phyloP scores from a whole-genome alignment of 768 basidiomycete species.

The Tylopilus vinaceipallidus region DNA sequence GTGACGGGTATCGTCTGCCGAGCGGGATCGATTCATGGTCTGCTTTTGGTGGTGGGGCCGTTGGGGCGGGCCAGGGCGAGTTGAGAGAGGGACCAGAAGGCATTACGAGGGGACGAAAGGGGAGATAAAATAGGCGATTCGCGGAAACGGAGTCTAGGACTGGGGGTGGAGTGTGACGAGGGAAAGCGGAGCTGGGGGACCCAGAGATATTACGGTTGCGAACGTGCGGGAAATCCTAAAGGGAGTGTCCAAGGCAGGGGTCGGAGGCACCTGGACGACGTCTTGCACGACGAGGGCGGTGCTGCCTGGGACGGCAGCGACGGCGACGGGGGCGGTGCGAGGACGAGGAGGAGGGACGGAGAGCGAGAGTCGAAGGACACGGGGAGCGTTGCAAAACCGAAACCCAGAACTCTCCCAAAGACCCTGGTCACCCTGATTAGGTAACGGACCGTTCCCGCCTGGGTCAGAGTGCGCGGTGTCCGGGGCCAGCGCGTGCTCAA shows the following conservation, averaged over 20 bases:
- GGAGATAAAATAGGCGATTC: slow-evolving; percentile 22
- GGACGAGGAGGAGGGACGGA: slow-evolving; percentile 30
- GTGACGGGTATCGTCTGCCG: slow-evolving; percentile 31
- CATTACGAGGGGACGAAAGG: slow-evolving; percentile 35
- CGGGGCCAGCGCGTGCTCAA: slow-evolving; percentile 1
- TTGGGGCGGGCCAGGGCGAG: slow-evolving; percentile 46
- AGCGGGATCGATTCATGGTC: slow-evolving; percentile 33
- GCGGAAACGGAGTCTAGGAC: slow-evolving; percentile 17
- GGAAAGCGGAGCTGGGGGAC: slow-evolving; percentile 18
- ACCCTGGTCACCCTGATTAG: slow-evolving; percentile 25
- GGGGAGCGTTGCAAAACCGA: slow-evolving; percentile 35
- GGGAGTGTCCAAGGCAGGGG: slow-evolving; percentile 27
- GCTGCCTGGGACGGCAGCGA: slow-evolving; percentile 16
- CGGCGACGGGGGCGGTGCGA: slow-evolving; percentile 25
- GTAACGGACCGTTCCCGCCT: slow-evolving; percentile 7
- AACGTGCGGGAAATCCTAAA: slow-evolving; percentile 10
- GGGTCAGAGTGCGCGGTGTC: slow-evolving; percentile 7
- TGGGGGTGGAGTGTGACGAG: slow-evolving; percentile 24
- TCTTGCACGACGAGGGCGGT: slow-evolving; percentile 26
- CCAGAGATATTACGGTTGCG: slow-evolving; percentile 28
- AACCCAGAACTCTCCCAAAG: slow-evolving; percentile 36
- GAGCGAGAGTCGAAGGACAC: slow-evolving; percentile 32
- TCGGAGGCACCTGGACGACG: slow-evolving; percentile 16
- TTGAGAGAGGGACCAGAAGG: slow-evolving; percentile 31
- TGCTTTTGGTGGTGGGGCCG: slow-evolving; percentile 32